These are phyloP conservation scores for Phytophthora meadii DNA, from an alignment of 352 stramenopile genomes.

Conservation along the genomic window DNA sequence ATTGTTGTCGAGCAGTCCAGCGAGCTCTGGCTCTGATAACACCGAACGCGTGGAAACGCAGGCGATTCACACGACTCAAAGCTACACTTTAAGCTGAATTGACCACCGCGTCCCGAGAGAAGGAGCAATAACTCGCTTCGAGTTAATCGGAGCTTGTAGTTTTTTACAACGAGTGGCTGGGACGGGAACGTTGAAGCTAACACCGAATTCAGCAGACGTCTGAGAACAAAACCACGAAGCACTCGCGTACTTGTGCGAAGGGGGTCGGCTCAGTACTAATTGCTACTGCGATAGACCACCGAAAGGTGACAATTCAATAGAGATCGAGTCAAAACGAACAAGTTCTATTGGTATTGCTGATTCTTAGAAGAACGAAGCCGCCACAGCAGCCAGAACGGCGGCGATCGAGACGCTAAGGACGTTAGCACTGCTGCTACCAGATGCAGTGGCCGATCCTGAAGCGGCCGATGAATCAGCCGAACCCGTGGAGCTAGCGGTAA, in stretches of 20 bases:
- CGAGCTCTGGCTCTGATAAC: background rate
- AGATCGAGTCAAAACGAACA: background rate
- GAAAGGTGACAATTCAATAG: background rate
- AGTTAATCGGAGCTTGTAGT: background rate
- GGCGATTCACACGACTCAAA: background rate
- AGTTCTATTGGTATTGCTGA: background rate
- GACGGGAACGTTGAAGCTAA: background rate
- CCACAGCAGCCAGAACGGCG: background rate
- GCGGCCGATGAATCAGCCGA: background rate
- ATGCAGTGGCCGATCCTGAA: background rate
- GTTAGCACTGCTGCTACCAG: background rate
- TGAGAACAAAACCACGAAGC: conserved; percentile 1
- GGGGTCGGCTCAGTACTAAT: background rate
- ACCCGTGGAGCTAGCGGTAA: background rate
- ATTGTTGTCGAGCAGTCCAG: conserved; percentile 2
- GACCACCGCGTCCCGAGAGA: background rate
- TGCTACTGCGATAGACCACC: background rate
- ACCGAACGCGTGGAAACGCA: conserved; percentile 5
- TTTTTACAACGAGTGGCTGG: background rate
- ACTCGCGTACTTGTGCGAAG: background rate
- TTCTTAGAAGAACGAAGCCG: background rate
- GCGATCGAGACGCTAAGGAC: background rate
- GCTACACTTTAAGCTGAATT: background rate
- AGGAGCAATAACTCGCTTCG: background rate
- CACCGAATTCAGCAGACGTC: background rate